Base-by-base conservation (phyloP, 805 yeast genomes). In the Alloascoidea hylecoeti region DNA sequence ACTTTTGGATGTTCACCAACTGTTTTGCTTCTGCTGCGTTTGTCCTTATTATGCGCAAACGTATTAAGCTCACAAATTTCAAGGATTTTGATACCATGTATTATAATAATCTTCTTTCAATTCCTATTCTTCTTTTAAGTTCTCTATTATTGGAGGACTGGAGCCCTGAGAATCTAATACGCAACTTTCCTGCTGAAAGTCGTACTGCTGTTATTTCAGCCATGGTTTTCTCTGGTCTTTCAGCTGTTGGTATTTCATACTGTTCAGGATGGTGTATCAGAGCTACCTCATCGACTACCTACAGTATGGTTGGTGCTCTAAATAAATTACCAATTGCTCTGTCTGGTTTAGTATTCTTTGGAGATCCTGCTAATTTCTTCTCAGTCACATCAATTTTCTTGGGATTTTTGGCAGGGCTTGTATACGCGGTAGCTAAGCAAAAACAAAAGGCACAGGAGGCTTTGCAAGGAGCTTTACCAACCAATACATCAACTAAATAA, bases 211-310 rank as follows among this genome's bases (percentile, higher is more conserved):
- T 84, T 41, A 69, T 85, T 45, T 60, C 78, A 35, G 78, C 85
- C 50, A 88, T 92, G 95, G 52, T 92, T 45, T 72, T 89, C 55
- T 84, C 96, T 28, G 98, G 98, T 61, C 73, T 83, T 49, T 79
- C 94, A 35, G 80, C 96, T 19, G 95, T 92, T 39, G 96, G 95
- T 66, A 92, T 92, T 58, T 89, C 97, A 35, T 92, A 92, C 74
- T 85, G 96, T 63, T 86, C 97, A 9, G 98, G 96, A 44, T 92
- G 98, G 98, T 92, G 98, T 74, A 95, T 92, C 47, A 84, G 98
- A 67, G 97, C 92, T 46, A 92, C 98, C 34, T 85, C 96, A 16
- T 88, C 97, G 17, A 92, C 98, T 40, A 92, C 98, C 40, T 92
- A 92, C 68, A 85, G 96, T 39, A 92, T 92, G 98, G 97, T 92